Percentiles rank a stretch among this genome's conserved stretches.
Evolutionary conservation across 495 filamentous ascomycete species (phyloP).

Genomic region (Apiosordaria backusii): DNA sequence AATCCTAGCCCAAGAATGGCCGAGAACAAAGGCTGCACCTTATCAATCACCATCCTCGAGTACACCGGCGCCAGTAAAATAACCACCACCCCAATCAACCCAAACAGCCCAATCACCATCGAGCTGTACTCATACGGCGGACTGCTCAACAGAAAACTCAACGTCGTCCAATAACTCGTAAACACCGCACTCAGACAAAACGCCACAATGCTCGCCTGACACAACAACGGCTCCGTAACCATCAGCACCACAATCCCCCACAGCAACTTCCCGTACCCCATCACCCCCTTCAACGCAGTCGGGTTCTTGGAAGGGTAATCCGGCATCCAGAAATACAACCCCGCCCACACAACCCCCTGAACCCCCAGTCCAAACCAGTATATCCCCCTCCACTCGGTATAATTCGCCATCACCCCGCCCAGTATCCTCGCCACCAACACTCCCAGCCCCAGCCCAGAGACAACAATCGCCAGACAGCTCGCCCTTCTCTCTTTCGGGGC

Average conservation of each 20-base stretch:
- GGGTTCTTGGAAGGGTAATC: constrained; percentile 77
- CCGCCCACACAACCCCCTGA: constrained; percentile 62
- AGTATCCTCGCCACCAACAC: constrained; percentile 74
- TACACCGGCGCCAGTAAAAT: constrained; percentile 66
- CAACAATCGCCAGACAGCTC: constrained; percentile 66
- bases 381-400: constrained; percentile 67
- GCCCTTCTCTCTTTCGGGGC: constrained; percentile 66
- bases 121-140: constrained; percentile 66
- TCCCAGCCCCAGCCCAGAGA: constrained; percentile 73
- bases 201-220: constrained; percentile 50
- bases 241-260: constrained; percentile 59
- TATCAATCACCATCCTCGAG: constrained; percentile 67
- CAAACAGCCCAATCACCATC: constrained; percentile 71
- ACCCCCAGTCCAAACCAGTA: constrained; percentile 78
- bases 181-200: constrained; percentile 43
- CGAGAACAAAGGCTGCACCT: constrained; percentile 61
- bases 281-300: constrained; percentile 46
- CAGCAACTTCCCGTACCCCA: constrained; percentile 67
- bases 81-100: constrained; percentile 67
- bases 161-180: constrained; percentile 68
- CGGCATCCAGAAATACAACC: constrained; percentile 72
- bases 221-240: constrained; percentile 60
- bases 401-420: constrained; percentile 70
- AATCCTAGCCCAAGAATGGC: constrained; percentile 59
- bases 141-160: constrained; percentile 72